These are phyloP conservation scores for Dorcoceras hygrometricum DNA, from an alignment of 257 asterid species.

Conservation along the genomic window DNA sequence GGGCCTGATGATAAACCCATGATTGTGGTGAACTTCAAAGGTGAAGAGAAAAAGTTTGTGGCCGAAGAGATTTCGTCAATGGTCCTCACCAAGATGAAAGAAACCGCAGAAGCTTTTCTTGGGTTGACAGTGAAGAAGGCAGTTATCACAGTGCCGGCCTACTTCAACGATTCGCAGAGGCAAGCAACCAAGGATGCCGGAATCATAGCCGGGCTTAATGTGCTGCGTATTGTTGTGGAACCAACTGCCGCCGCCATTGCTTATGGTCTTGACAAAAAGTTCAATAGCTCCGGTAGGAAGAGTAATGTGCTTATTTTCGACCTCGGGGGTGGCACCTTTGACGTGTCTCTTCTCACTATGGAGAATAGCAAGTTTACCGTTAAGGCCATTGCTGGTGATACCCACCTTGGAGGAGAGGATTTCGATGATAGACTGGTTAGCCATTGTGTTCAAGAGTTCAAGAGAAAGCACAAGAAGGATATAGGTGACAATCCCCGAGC, in stretches of 20 bases:
- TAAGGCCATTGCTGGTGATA: background rate
- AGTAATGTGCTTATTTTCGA: background rate
- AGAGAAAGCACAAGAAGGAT: background rate
- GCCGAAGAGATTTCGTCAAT: background rate
- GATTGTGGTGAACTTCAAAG: background rate
- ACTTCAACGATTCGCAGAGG: background rate
- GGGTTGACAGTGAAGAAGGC: background rate
- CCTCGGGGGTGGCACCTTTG: slow-evolving; percentile 2
- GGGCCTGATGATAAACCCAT: background rate
- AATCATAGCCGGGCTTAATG: background rate
- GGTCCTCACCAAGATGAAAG: background rate
- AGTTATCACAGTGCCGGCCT: background rate
- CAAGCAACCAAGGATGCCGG: background rate
- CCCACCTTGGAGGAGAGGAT: background rate
- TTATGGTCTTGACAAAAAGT: background rate
- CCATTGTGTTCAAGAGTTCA: background rate
- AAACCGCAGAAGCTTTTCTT: background rate
- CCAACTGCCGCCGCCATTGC: background rate
- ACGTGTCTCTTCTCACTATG: slow-evolving; percentile 2
- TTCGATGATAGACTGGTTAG: background rate
- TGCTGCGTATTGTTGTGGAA: no score
- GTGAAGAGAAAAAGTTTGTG: background rate
- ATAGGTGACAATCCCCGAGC: background rate
- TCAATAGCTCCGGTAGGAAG: background rate
- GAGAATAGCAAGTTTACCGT: background rate